Evolutionary conservation across 2,329 filamentous ascomycete species (phyloP), one percentile per base, ranked within the genome.

Genomic region (Nakataea oryzae): DNA sequence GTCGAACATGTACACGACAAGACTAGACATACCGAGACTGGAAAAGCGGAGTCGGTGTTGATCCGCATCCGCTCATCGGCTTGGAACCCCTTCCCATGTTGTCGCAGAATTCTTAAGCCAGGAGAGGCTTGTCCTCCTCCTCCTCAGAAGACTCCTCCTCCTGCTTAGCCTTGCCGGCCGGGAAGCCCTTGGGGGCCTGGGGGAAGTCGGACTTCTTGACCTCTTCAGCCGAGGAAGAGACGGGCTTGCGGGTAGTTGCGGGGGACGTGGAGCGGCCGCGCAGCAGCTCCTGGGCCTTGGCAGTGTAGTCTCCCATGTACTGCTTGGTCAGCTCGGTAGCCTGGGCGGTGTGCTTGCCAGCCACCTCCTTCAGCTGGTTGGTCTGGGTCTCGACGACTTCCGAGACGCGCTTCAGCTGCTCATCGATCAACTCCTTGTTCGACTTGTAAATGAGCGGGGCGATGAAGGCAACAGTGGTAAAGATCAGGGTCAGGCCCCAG

Each of bases 401-500:
- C 55, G 80, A 79, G 61, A 79, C 82, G 65, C 83, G 77, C 72
- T 82, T 75, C 67, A 89, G 71, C 68, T 88, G 81, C 66, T 79
- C 73, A 70, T 89, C 86, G 68, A 89, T 89, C 63, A 88, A 73
- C 75, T 89, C 86, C 77, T 88, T 79, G 80, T 89, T 89, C 69
- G 79, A 79, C 67, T 79, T 80, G 75, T 89, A 89, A 70, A 88
- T 69, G 61, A 89, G 78, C 32, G 86, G 86, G 14, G 77, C 78
- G 63, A 86, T 77, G 77, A 89, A 89, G 63, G 81, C 70, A 59
- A 84, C 72, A 14, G 83, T 83, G 63, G 83, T 84, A 65, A 75
- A 76, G 67, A 88, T 78, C 66, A 89, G 74, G 58, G 84, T 77
- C 66, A 89, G 81, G 47, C 84, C 86, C 86, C 86, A 89, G 78